Evolutionary conservation across 139 green algal species (phyloP).

Genomic region (Volvox reticuliferus): DNA sequence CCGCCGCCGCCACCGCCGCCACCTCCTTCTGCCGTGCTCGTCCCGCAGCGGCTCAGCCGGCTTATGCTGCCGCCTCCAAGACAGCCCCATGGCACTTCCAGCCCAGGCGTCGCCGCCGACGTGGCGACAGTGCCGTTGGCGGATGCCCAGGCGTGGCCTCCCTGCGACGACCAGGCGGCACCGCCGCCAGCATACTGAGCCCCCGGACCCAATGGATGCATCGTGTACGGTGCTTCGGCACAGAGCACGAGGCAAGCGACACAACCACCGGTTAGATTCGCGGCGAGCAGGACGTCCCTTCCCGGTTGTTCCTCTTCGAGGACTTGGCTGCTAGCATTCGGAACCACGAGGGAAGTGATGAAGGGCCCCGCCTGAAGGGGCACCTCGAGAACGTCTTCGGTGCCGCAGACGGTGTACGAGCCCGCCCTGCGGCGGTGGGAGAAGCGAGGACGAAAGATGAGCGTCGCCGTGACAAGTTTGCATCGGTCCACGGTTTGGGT

Average conservation of each 20-base stretch:
- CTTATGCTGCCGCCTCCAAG: not conserved
- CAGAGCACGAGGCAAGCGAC: constrained; percentile 21
- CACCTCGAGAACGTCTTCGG: not conserved
- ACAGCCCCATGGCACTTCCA: not conserved
- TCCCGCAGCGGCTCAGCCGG: not conserved
- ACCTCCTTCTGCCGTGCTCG: not conserved
- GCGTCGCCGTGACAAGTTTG: not conserved
- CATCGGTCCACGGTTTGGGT: not conserved
- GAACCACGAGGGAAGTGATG: not conserved
- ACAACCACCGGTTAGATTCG: constrained; percentile 16
- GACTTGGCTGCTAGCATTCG: constrained; percentile 10
- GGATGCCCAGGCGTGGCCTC: not conserved
- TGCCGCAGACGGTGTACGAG: not conserved
- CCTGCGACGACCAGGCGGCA: not conserved
- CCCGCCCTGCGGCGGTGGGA: not conserved
- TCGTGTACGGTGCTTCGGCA: not conserved
- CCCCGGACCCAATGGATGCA: not conserved
- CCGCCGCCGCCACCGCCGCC: not conserved
- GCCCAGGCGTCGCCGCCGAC: not conserved
- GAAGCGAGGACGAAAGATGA: not conserved
- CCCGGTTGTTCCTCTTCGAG: constrained; percentile 34
- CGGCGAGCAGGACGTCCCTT: constrained; percentile 34
- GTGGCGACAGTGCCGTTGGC: not conserved
- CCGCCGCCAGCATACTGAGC: not conserved
- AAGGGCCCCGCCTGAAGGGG: not conserved